phyloP scores from a whole-genome alignment of 1,139 yeast species.

The Debaryomycetaceae sp. region DNA sequence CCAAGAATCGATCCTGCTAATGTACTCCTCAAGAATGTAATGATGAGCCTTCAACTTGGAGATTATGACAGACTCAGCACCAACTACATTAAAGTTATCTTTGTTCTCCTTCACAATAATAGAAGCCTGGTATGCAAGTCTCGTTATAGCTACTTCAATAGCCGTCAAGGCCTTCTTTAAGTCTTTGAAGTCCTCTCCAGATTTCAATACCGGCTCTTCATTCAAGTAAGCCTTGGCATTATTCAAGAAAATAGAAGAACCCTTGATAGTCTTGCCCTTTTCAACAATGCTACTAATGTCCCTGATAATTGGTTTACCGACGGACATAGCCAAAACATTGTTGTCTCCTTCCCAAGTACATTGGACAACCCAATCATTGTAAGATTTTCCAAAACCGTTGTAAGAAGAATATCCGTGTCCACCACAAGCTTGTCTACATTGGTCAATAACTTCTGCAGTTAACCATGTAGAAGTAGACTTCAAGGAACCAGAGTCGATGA shows the following conservation, averaged over 20 bases:
- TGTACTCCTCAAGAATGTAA: slow-evolving; percentile 31
- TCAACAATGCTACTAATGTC: slow-evolving; percentile 35
- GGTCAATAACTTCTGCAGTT: slow-evolving; percentile 74
- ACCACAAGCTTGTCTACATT: slow-evolving; percentile 94
- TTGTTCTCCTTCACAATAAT: slow-evolving; percentile 26
- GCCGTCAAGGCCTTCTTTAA: slow-evolving; percentile 32
- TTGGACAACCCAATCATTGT: slow-evolving; percentile 91
- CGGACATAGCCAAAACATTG: slow-evolving; percentile 76
- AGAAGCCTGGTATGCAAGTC: slow-evolving; percentile 33
- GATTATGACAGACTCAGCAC: slow-evolving; percentile 55
- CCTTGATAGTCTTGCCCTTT: slow-evolving; percentile 32
- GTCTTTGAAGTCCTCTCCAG: slow-evolving; percentile 28
- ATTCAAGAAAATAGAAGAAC: slow-evolving; percentile 45
- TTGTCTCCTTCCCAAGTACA: slow-evolving; percentile 99
- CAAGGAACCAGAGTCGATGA: slow-evolving; percentile 82
- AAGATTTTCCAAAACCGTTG: slow-evolving; percentile 86
- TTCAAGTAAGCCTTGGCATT: slow-evolving; percentile 23
- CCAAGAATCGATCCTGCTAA: slow-evolving; percentile 20
- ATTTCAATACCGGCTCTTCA: slow-evolving; percentile 24
- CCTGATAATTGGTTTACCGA: slow-evolving; percentile 75
- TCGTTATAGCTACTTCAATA: slow-evolving; percentile 41
- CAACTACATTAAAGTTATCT: slow-evolving; percentile 45
- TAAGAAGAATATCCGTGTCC: slow-evolving; percentile 94
- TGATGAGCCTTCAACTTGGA: slow-evolving; percentile 52
- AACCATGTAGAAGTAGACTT: slow-evolving; percentile 92